Base-by-base conservation (phyloP, 805 yeast genomes). In the Myxozyma vanderwaltii region DNA sequence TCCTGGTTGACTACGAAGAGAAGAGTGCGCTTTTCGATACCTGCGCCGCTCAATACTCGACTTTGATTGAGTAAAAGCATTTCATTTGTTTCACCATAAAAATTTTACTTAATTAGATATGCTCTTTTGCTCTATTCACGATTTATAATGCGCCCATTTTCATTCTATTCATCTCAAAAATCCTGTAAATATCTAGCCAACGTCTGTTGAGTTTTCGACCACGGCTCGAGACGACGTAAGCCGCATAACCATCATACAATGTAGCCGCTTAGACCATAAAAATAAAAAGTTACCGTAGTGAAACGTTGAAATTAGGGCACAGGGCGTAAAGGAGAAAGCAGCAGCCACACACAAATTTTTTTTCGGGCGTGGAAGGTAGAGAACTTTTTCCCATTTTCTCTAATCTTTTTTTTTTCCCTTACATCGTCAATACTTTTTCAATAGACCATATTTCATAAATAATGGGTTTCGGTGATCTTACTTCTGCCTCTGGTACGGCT, bases 11-110 rank as follows among this genome's bases (percentile, higher is more conserved):
- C 66, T 76, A 82, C 62, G 74, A 79, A 45, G 88, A 82, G 56
- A 87, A 89, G 73, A 78, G 79, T 63, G 77, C 75, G 31, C 74
- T 82, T 64, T 91, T 91, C 68, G 90, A 87, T 72, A 81, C 81
- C 33, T 79, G 91, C 45, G 89, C 86, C 43, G 77, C 76, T 27
- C 86, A 85, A 71, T 86, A 85, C 50, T 33, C 57, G 17, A n/a
- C 45, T n/a, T 23, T 47, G 52, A 53, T 60, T 49, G 61, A 60
- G 49, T 60, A 57, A 44, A 36, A 15, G 26, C 4, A 29, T 15
- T 46, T 26, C 8, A 12, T 15, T 26, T 24, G 8, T 15, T 29
- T 29, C 33, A 6, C 33, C 10, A 38, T 38, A 38, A 15, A 10
- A n/a, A 15, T 38, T n/a, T 38, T 21, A n/a, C 19, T 38, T 8